These are phyloP conservation scores for Didymella lethalis DNA, from an alignment of 2,329 filamentous ascomycete species.

Conservation along the genomic window DNA sequence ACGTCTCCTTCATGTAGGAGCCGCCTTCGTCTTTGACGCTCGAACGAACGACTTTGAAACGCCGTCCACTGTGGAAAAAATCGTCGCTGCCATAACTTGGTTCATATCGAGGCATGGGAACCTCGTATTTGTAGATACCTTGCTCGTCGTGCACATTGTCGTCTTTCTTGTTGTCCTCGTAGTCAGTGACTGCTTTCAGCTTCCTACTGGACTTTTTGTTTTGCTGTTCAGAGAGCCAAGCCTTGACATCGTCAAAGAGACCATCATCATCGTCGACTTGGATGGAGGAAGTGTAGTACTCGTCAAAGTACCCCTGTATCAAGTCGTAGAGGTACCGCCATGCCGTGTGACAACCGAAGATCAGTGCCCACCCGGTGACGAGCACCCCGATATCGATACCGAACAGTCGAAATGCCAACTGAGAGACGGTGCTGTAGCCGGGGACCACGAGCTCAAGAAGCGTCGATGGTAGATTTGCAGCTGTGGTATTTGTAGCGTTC, in stretches of 20 bases:
- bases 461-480: conserved; percentile 7
- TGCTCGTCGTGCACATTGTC: conserved; percentile 10
- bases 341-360: conserved; percentile 10
- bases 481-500: conserved; percentile 8
- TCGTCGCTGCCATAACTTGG: conserved; percentile 57
- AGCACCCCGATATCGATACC: conserved; percentile 15
- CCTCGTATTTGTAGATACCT: conserved; percentile 15
- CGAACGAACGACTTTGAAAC: conserved; percentile 52
- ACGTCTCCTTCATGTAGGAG: conserved; percentile 50
- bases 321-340: conserved; percentile 15
- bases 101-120: conserved; percentile 53
- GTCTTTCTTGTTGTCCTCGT: conserved; percentile 7
- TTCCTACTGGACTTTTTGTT: conserved; percentile 9
- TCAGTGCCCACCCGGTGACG: conserved; percentile 12
- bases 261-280: conserved; percentile 5
- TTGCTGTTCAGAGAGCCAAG: conserved; percentile 10
- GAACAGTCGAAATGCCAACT: conserved; percentile 8
- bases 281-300: conserved; percentile 13
- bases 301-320: conserved; percentile 6
- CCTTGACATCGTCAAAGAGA: conserved; percentile 8
- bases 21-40: conserved; percentile 43
- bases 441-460: conserved; percentile 12
- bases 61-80: conserved; percentile 54
- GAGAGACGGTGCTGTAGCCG: conserved; percentile 12
- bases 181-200: conserved; percentile 9